Evolutionary conservation across 2,329 filamentous ascomycete species (phyloP), one percentile per base, ranked within the genome.

Genomic region (Incumbomyces delicatus): DNA sequence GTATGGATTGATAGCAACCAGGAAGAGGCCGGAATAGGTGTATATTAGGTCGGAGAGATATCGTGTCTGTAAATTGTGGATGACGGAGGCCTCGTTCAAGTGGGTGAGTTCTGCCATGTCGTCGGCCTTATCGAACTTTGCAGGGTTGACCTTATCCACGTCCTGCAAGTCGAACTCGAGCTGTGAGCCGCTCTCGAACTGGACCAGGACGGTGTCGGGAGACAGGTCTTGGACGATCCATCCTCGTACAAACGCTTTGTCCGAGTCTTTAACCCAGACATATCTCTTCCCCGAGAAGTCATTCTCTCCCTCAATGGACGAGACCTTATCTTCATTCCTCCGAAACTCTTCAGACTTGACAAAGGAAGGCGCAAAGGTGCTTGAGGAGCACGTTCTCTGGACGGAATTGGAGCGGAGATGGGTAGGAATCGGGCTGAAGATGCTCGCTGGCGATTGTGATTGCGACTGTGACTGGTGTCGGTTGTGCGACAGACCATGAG

Each of bases 91-190:
- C 69, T 98, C 92, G 67, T 98, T 98, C 53, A 98, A 73, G 66
- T 98, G 92, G 5, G 92, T 98, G 61, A 98, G 76, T 65, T 98
- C 92, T 18, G 94, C 92, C 92, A 98, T 98, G 66, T 98, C 94
- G 69, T 94, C 88, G 54, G 90, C 90, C 68, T 95, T 98, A 76
- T 98, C 92, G 69, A 98, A 98, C 65, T 98, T 98, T 60, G 90
- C 90, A 39, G 92, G 92, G 67, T 98, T 98, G 71, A 98, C 94
- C 68, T 95, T 96, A 74, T 98, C 94, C 56, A 95, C 88, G 58
- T 81, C 84, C 58, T 96, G 89, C 43, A 78, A 70, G 55, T 90
- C 83, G 42, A 92, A 83, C 61, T 94, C 85, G 56, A 87, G 83
- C 79, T 95, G 87, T 57, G 78, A 85, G 58, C 88, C 90, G 74